Conservation (phyloP, 2,329 filamentous ascomycete species). For the Xylariaceae sp. region DNA sequence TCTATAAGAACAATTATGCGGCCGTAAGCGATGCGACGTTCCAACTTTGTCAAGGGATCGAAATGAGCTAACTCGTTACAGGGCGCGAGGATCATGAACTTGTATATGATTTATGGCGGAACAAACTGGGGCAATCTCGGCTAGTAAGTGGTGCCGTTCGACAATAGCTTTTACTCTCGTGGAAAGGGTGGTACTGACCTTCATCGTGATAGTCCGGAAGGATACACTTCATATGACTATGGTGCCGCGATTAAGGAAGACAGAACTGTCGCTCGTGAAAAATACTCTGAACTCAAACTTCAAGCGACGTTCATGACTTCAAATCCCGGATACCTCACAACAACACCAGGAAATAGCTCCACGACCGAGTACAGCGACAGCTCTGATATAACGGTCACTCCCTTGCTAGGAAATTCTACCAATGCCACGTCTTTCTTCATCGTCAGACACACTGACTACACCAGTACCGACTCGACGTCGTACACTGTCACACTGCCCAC, state of each 20-base stretch:
- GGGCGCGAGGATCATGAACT: constrained; percentile 63
- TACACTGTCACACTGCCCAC: constrained; percentile 64
- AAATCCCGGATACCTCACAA: constrained; percentile 64
- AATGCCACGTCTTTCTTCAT: constrained; percentile 57
- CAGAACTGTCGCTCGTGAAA: constrained; percentile 64
- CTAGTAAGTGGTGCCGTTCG: constrained; percentile 33
- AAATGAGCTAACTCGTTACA: neutral
- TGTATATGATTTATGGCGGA: constrained; percentile 59
- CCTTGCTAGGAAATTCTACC: constrained; percentile 52
- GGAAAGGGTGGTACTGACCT: no score
- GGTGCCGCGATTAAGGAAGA: constrained; percentile 63
- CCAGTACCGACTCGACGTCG: constrained; percentile 49
- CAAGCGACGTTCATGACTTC: constrained; percentile 71
- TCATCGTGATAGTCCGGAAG: constrained; percentile 53
- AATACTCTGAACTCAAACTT: constrained; percentile 77
- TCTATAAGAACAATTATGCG: constrained; percentile 72
- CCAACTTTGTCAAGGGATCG: no score
- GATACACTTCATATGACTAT: constrained; percentile 58
- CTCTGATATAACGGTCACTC: constrained; percentile 55
- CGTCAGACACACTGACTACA: constrained; percentile 62
- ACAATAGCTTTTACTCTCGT: no score
- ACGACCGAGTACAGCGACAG: constrained; percentile 51
- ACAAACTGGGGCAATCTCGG: constrained; percentile 84
- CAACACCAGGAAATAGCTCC: constrained; percentile 48
- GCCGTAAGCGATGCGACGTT: constrained; percentile 37